These are phyloP conservation scores for Conoideocrella luteorostrata DNA, from an alignment of 2,329 filamentous ascomycete genomes.

Conservation along the genomic window DNA sequence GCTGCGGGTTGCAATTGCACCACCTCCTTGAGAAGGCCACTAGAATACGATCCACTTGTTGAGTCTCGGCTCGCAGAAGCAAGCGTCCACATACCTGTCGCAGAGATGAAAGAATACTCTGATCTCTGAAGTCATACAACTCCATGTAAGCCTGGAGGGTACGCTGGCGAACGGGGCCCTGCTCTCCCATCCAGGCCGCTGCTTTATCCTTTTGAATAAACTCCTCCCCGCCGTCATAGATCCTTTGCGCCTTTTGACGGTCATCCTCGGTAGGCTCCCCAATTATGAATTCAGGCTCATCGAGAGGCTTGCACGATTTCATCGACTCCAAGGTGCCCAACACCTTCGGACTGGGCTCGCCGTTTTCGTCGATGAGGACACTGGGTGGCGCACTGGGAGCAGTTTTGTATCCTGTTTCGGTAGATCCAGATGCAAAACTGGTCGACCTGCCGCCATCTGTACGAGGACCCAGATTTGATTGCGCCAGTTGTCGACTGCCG, in stretches of 20 bases:
- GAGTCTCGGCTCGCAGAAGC: constrained; percentile 82
- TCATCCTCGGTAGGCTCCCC: constrained; percentile 63
- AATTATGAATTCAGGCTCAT: constrained; percentile 52
- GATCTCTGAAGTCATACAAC: constrained; percentile 76
- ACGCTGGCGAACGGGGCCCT: constrained; percentile 51
- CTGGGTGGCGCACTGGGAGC: constrained; percentile 37
- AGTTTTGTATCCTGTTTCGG: constrained; percentile 34
- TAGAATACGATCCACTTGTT: constrained; percentile 92
- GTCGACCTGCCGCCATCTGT: constrained; percentile 32
- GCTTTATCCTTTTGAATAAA: constrained; percentile 74
- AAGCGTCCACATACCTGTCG: constrained; percentile 76
- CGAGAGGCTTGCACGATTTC: constrained; percentile 36
- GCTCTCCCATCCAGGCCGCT: constrained; percentile 83
- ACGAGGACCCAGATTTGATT: constrained; percentile 32
- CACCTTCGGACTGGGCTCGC: constrained; percentile 31
- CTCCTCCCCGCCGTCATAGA: constrained; percentile 79
- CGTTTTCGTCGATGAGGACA: constrained; percentile 36
- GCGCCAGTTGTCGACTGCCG: constrained; percentile 18
- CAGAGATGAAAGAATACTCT: constrained; percentile 73
- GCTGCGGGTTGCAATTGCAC: constrained; percentile 87
- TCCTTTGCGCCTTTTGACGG: constrained; percentile 68
- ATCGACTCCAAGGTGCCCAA: constrained; percentile 25
- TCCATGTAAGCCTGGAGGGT: constrained; percentile 78
- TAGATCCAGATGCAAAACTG: constrained; percentile 29
- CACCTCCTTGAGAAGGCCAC: constrained; percentile 84